Evolutionary conservation across 2,329 filamentous ascomycete genomes (phyloP).

Genomic region (Bipolaris gigantea): DNA sequence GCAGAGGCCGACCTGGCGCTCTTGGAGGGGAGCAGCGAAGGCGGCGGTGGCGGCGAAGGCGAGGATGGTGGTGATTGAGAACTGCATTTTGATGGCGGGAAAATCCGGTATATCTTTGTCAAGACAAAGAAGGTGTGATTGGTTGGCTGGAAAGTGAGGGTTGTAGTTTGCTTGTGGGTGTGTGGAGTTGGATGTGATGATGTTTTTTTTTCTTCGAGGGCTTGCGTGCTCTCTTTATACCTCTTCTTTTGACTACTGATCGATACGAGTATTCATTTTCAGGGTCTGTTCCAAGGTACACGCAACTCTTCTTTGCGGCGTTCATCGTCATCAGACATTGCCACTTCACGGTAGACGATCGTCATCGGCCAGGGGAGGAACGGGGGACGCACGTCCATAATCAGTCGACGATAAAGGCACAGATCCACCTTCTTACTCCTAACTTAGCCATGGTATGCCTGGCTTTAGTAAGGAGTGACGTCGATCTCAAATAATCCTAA

Average conservation of each 20-base stretch:
- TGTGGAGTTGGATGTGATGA: conserved; percentile 28
- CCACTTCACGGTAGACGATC: conserved; percentile 9
- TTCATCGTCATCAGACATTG: conserved; percentile 6
- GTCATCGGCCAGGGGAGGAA: conserved; percentile 31
- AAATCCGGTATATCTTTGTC: conserved; percentile 7
- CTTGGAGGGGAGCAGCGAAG: conserved; percentile 36
- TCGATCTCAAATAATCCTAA: conserved; percentile 34
- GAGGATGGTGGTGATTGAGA: conserved; percentile 40
- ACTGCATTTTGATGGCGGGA: conserved; percentile 36
- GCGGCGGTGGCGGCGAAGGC: conserved; percentile 35
- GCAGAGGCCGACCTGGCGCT: conserved; percentile 43
- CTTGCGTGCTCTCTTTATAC: conserved; percentile 37
- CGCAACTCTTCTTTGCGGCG: conserved; percentile 4
- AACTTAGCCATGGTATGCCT: conserved; percentile 13
- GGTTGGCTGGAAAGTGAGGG: conserved; percentile 1
- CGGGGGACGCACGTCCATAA: conserved; percentile 10
- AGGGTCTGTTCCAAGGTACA: conserved; percentile 11
- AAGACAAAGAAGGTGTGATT: conserved; percentile 2
- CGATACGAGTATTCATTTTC: neutral
- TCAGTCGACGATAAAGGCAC: conserved; percentile 17
- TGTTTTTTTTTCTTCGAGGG: conserved; percentile 23
- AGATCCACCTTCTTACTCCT: conserved; percentile 23
- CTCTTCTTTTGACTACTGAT: conserved; percentile 5
- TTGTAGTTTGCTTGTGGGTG: conserved; percentile 15
- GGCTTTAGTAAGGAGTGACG: conserved; percentile 23